Base-by-base conservation (phyloP, 202 grass and related monocot species). In the Schoenoplectus tabernaemontani region DNA sequence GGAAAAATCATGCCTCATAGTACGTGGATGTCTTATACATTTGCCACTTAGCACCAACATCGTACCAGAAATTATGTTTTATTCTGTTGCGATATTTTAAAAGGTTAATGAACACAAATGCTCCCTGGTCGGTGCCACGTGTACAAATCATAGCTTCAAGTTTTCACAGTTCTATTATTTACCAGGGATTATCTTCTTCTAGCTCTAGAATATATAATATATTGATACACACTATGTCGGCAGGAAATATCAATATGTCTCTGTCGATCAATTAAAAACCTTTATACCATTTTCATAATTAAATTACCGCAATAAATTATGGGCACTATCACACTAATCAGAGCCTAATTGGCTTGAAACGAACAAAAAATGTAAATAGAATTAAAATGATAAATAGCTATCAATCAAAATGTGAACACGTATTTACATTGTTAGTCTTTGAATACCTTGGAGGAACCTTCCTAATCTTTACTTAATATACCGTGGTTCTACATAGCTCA, bases 81-180 rank as follows among this genome's bases (percentile, higher is more conserved):
- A 68, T 22, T 42, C 64, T 11, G 9, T 23, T 68, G 36, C n/a
- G 23, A 43, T 1, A 63, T 41, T 43, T 23, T 37, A 33, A 43
- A 43, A 22, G 8, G 19, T 43, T 36, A 43, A n/a, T 68, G 4
- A 68, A 68, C 10, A 61, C 26, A 61, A 61, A 15, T 61, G 10
- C 26, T 61, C n/a, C 64, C 11, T 68, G 38, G 37, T 68, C 64
- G 64, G 64, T 67, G 64, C 64, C 64, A 67, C 4, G 64, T 67
- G 36, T 67, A 67, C 64, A 9, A 41, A 39, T 38, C 16, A 22
- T 24, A 24, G 8, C 24, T 64, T 17, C 13, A 17, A 6, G 1
- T 2, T 37, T 37, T 37, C 12, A n/a, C 32, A 37, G 32, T 16
- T 34, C 10, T 8, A 15, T 59, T 10, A 9, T 20, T 66, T 66